Evolutionary conservation across 805 yeast species (phyloP).

Genomic region (Wickerhamiella spandovensis): DNA sequence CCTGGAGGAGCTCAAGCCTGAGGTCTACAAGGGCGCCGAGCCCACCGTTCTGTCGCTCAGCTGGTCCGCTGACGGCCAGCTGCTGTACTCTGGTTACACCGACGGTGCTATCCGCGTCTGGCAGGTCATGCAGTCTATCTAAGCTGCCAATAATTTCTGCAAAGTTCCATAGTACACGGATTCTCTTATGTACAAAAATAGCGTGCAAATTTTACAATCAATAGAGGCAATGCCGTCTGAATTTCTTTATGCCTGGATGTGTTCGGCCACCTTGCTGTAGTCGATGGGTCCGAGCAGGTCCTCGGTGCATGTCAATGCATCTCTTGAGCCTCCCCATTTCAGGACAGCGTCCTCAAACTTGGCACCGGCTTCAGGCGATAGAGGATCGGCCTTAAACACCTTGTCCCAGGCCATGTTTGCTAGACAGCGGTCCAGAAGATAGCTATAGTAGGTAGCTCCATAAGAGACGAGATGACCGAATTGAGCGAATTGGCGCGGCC

Average conservation of each 20-base stretch:
- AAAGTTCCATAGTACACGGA: background rate
- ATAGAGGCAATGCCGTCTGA: no score
- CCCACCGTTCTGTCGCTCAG: conserved; percentile 97
- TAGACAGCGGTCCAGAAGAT: conserved; percentile 80
- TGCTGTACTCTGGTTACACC: conserved; percentile 99
- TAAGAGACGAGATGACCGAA: conserved; percentile 89
- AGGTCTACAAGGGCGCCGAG: conserved; percentile 71
- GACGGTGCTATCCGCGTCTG: conserved; percentile 99
- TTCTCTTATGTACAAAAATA: background rate
- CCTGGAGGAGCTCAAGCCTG: conserved; percentile 97
- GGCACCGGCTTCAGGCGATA: conserved; percentile 60
- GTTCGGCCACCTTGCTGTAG: conserved; percentile 11
- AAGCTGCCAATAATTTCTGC: background rate
- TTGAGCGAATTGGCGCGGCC: conserved; percentile 81
- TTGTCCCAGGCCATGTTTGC: conserved; percentile 75
- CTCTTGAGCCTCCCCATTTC: conserved; percentile 87
- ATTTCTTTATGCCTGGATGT: background rate
- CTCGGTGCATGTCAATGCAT: conserved; percentile 79
- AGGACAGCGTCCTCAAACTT: conserved; percentile 56
- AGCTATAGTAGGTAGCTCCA: conserved; percentile 89
- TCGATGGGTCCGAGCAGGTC: conserved; percentile 49
- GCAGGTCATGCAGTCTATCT: conserved; percentile 70
- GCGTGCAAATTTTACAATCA: background rate
- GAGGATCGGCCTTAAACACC: conserved; percentile 58
- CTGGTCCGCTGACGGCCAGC: conserved; percentile 99